Evolutionary conservation across 108 stramenopile species (phyloP), one percentile per base, ranked within the genome.

Genomic region (Poteriospumella lacustris): DNA sequence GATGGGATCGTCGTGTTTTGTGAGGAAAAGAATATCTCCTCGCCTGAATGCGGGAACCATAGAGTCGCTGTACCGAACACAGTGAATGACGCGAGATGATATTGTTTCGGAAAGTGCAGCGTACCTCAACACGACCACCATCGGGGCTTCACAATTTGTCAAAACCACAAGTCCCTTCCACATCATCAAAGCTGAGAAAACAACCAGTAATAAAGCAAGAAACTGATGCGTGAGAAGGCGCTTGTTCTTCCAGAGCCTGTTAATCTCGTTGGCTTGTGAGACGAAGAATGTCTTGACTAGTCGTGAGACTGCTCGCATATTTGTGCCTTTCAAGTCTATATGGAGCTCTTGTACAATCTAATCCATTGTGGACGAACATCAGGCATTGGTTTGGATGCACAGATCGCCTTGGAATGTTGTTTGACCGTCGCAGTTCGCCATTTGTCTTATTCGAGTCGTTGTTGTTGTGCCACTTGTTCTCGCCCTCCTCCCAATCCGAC

Each of bases 21-120:
- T 89, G 60, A 99, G 87, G 77, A 99, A 99, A 28, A 99, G 83
- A 79, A 99, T 97, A 78, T 99, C 98, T 31, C 98, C 98, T 3
- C 96, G 85, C 87, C 96, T 93, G 81, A 99, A 95, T 60, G 96
- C 96, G 34, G 98, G 96, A 86, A 96, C 96, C 98, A 99, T 99
- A 28, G 91, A 92, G 40, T 94, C 97, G 26, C 85, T 84, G 69
- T n/a, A 56, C 19, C n/a, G 19, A 56, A 56, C n/a, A n/a, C n/a
- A n/a, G n/a, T n/a, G n/a, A n/a, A n/a, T n/a, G n/a, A n/a, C n/a
- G n/a, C n/a, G n/a, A n/a, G n/a, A n/a, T n/a, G n/a, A n/a, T n/a
- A n/a, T n/a, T n/a, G n/a, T n/a, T n/a, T n/a, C n/a, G n/a, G n/a
- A n/a, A n/a, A n/a, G n/a, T n/a, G n/a, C n/a, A n/a, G n/a, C 40